Conservation (phyloP, 768 basidiomycete genomes). For the Tremella yokohamensis region DNA sequence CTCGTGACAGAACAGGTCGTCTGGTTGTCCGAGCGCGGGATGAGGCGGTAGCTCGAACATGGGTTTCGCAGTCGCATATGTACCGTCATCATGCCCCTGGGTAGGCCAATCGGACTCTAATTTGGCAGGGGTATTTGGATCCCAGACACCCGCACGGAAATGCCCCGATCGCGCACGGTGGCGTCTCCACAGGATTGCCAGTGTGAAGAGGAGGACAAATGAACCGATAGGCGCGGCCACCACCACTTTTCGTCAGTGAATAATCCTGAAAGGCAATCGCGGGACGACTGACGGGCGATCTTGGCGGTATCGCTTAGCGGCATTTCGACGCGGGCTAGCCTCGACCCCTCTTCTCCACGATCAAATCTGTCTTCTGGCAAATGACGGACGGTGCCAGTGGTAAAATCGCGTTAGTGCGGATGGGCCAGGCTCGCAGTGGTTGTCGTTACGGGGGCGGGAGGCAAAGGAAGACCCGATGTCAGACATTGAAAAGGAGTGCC, state of each 20-base stretch:
- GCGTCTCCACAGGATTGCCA: conserved; percentile 1
- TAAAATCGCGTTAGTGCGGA: too few species aligned
- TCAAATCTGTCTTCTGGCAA: too few species aligned
- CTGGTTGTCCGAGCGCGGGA: neutral
- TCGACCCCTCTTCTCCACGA: too few species aligned
- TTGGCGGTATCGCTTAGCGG: neutral
- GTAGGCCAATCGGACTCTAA: too few species aligned
- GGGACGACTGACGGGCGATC: neutral
- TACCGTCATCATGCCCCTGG: neutral
- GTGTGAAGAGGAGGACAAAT: neutral
- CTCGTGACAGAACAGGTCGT: neutral
- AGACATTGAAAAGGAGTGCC: too few species aligned
- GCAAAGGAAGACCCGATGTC: too few species aligned
- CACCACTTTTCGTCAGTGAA: neutral
- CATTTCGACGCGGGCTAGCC: too few species aligned
- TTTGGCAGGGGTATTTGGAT: neutral
- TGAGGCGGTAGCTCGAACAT: neutral
- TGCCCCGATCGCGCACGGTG: neutral
- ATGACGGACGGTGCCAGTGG: too few species aligned
- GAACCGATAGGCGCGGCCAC: neutral
- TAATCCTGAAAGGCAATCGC: neutral
- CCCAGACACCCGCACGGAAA: conserved; percentile 2
- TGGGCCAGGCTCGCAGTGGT: too few species aligned
- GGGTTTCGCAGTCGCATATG: neutral
- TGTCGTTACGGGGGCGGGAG: too few species aligned